These are phyloP conservation scores for Trichoderma sp. DNA, from an alignment of 2,329 filamentous ascomycete species.

Conservation along the genomic window DNA sequence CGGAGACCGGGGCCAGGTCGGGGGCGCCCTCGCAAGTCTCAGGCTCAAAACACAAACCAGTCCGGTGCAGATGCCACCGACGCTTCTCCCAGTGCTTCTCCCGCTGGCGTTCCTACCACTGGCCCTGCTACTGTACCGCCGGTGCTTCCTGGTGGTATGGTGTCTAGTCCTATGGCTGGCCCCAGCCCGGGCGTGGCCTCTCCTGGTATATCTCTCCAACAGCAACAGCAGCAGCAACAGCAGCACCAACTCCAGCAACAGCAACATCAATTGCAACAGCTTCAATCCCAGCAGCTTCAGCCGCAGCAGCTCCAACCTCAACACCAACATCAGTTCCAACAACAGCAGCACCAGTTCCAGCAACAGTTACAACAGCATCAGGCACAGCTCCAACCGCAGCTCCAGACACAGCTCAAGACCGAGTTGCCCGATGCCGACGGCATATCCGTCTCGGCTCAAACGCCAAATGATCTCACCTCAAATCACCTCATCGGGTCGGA, in stretches of 20 bases:
- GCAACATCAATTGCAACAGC: conserved; percentile 1
- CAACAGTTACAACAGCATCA: conserved; percentile 11
- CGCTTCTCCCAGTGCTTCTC: conserved; percentile 10
- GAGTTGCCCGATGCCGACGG: conserved; percentile 17
- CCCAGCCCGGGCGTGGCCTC: conserved; percentile 12
- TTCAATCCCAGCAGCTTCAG: neutral
- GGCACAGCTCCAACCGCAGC: neutral
- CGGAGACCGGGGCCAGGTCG: conserved; percentile 61
- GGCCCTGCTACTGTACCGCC: conserved; percentile 13
- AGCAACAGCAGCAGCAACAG: conserved; percentile 10
- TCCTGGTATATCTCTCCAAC: conserved; percentile 24
- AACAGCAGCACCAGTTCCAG: neutral
- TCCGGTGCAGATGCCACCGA: conserved; percentile 7
- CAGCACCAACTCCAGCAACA: conserved; percentile 29
- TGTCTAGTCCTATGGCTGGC: conserved; percentile 5
- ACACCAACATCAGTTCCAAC: conserved; percentile 1
- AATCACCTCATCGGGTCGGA: conserved; percentile 22
- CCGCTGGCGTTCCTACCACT: conserved; percentile 11
- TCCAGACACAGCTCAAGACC: conserved; percentile 3
- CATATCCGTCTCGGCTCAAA: neutral
- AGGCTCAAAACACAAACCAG: conserved; percentile 26
- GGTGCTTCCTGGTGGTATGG: conserved; percentile 4
- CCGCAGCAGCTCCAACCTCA: conserved; percentile 2
- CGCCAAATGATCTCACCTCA: conserved; percentile 17
- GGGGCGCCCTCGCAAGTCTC: conserved; percentile 53